phyloP scores from a whole-genome alignment of 1,284 basidiomycete genomes.

The Trametes hirsuta region DNA sequence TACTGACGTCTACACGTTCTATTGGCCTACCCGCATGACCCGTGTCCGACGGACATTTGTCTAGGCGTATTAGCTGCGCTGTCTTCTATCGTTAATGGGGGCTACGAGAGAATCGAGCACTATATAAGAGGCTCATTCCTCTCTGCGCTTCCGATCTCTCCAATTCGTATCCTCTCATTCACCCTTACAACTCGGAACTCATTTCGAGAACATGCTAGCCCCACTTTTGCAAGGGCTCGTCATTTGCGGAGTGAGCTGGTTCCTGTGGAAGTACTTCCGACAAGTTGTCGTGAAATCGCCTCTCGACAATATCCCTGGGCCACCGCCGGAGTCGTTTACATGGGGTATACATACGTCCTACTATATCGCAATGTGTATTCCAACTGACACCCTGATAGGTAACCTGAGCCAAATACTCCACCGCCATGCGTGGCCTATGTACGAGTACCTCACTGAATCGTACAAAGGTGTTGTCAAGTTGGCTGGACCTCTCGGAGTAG shows the following conservation, averaged over 20 bases:
- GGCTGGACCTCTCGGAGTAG: constrained; percentile 14
- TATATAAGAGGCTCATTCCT: neutral
- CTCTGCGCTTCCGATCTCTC: neutral
- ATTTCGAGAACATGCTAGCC: neutral
- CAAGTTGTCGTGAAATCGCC: constrained; percentile 14
- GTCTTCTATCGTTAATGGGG: neutral
- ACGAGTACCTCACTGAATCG: constrained; percentile 12
- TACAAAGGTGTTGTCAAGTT: constrained; percentile 16
- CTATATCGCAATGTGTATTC: neutral
- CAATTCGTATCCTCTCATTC: neutral
- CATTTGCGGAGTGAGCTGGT: constrained; percentile 33
- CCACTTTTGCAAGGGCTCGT: neutral
- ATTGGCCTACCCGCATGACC: neutral
- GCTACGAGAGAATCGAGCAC: neutral
- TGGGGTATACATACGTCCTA: constrained; percentile 1
- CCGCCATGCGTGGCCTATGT: constrained; percentile 23
- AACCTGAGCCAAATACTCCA: constrained; percentile 21
- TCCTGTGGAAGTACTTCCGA: constrained; percentile 21
- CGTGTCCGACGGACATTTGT: neutral
- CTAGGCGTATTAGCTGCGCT: neutral
- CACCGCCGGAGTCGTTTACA: constrained; percentile 16
- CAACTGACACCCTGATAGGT: constrained; percentile 3
- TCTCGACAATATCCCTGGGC: constrained; percentile 22
- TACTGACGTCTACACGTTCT: neutral
- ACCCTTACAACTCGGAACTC: no score